Evolutionary conservation across 148 eudicot genomes (phyloP), one percentile per base, ranked within the genome.

Genomic region (Simmondsia chinensis): DNA sequence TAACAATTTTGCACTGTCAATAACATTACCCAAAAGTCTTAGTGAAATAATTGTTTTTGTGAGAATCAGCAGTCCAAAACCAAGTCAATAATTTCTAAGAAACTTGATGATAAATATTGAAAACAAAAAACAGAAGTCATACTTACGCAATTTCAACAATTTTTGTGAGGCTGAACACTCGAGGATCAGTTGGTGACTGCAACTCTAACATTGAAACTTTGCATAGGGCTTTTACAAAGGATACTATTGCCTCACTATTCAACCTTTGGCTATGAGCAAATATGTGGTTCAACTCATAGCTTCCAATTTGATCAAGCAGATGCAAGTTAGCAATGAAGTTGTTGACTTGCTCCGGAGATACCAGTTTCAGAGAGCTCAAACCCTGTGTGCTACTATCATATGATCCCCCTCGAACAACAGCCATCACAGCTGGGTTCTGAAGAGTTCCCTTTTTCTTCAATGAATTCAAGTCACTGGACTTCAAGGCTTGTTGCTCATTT

Each of bases 81-180:
- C n/a, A n/a, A n/a, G n/a, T n/a, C n/a, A n/a, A n/a, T n/a, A n/a
- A n/a, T n/a, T n/a, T n/a, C n/a, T n/a, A n/a, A n/a, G n/a, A 7
- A 37, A 29, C 27, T 33, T 19, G 39, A 17, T 20, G 26, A 39
- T 9, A 14, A 8, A 33, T 12, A 41, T 47, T 6, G 6, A 9
- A 63, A 49, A 75, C 65, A 72, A 60, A 79, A 46, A 44, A 17
- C 63, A 46, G 46, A 69, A 49, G 18, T 23, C 39, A 35, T 39
- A 43, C 97, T 91, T 86, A 91, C 99, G 99, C 95, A 59, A 91
- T 84, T 77, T 91, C 99, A 44, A 91, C 99, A 37, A 91, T 82
- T 68, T 91, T 91, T 32, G 94, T 91, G 47, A 91, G 83, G 69
- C 95, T 76, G 71, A 91, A 91, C n/a, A 91, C 99, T 39, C 99